Conservation (phyloP, 2,329 filamentous ascomycete species). For the Keithomyces neogunnii region DNA sequence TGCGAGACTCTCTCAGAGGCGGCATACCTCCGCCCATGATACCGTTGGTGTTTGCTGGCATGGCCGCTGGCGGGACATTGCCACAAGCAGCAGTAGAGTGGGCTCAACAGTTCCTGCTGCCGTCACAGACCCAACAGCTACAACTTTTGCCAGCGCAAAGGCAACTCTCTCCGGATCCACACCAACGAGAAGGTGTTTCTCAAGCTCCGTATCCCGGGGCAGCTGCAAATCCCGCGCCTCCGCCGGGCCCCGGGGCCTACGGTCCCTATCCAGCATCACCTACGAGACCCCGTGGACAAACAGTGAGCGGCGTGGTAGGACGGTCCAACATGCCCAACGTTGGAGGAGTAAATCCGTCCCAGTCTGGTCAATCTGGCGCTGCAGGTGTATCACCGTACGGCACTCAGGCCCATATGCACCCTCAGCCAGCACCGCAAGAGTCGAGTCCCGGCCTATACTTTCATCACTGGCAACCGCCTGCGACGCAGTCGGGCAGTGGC, state of each 20-base stretch:
- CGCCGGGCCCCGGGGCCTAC: conserved; percentile 30
- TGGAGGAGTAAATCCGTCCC: conserved; percentile 36
- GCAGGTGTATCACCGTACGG: conserved; percentile 31
- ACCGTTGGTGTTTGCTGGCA: conserved; percentile 65
- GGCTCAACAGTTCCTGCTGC: conserved; percentile 57
- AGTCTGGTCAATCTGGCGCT: conserved; percentile 17
- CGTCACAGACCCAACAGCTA: conserved; percentile 38
- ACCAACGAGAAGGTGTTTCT: conserved; percentile 38
- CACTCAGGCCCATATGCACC: conserved; percentile 40
- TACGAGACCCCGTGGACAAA: conserved; percentile 40
- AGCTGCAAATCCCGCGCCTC: conserved; percentile 18
- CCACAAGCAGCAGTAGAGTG: conserved; percentile 56
- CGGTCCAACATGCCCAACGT: conserved; percentile 29
- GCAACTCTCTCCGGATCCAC: conserved; percentile 40
- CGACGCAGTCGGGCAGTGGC: conserved; percentile 46
- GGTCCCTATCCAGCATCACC: conserved; percentile 41
- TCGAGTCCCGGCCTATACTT: conserved; percentile 76
- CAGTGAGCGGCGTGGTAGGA: conserved; percentile 31
- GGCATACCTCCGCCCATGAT: conserved; percentile 69
- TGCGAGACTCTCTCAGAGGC: conserved; percentile 58
- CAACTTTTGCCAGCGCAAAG: conserved; percentile 43
- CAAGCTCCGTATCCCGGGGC: conserved; percentile 33
- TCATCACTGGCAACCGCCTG: conserved; percentile 85
- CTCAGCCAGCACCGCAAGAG: conserved; percentile 49
- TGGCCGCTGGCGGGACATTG: conserved; percentile 51